phyloP scores from a whole-genome alignment of 768 basidiomycete genomes.

The Leucocoprinus sp. region DNA sequence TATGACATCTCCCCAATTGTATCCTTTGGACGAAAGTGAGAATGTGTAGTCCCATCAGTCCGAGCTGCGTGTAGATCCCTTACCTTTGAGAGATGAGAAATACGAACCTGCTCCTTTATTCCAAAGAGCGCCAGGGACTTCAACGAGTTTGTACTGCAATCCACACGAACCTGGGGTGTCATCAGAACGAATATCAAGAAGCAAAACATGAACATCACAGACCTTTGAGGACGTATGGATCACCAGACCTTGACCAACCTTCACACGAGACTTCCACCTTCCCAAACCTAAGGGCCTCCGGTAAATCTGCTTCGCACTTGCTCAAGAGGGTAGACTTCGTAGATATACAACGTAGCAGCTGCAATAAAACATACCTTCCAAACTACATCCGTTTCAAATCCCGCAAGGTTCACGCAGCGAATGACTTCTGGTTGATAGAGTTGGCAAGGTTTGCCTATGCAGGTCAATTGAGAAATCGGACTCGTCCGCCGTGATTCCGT shows the following conservation, averaged over 20 bases:
- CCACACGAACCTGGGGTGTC: constrained; percentile 67
- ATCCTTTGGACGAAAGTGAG: constrained; percentile 26
- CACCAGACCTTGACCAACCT: constrained; percentile 80
- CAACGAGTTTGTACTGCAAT: constrained; percentile 74
- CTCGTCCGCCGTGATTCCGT: constrained; percentile 59
- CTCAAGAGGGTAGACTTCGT: neutral
- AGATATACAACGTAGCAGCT: neutral
- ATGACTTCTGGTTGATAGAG: constrained; percentile 79
- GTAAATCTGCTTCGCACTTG: constrained; percentile 87
- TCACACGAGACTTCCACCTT: constrained; percentile 83
- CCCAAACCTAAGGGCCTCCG: constrained; percentile 74
- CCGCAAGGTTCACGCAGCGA: constrained; percentile 72
- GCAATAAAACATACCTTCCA: constrained; percentile 65
- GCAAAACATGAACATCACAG: constrained; percentile 7
- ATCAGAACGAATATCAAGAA: neutral
- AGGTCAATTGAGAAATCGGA: constrained; percentile 72
- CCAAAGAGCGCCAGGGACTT: constrained; percentile 45
- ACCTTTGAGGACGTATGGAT: constrained; percentile 84
- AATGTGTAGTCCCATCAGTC: neutral
- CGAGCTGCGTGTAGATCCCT: constrained; percentile 8
- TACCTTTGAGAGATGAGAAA: constrained; percentile 22
- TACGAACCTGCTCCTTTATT: constrained; percentile 22
- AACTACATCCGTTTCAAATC: constrained; percentile 70
- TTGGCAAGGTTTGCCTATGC: constrained; percentile 71
- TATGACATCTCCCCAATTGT: constrained; percentile 37